Evolutionary conservation across 176 grass and related monocot genomes (phyloP).

Genomic region (Microstegium vimineum): DNA sequence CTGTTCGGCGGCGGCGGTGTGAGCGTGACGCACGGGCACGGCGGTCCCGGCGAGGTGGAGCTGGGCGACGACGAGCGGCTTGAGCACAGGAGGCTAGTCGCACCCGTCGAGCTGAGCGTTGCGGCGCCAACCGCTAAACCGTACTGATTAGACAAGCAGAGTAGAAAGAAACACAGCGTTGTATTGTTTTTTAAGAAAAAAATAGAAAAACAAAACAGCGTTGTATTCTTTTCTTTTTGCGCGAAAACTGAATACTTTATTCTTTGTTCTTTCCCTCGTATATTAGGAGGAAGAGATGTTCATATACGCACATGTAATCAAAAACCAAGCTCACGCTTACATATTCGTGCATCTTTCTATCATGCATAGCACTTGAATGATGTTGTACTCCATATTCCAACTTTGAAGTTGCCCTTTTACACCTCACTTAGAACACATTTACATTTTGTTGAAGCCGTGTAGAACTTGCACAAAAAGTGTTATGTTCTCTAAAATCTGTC

Average conservation of each 20-base stretch:
- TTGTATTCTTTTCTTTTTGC: neutral
- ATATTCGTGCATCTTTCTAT: no score
- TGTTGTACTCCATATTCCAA: neutral
- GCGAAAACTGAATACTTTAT: neutral
- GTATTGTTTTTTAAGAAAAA: no score
- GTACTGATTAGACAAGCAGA: neutral
- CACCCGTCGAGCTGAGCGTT: neutral
- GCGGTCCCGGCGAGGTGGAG: constrained; percentile 23
- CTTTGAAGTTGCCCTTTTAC: neutral
- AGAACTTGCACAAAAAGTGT: neutral
- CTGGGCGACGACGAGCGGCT: constrained; percentile 43
- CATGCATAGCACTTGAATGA: neutral
- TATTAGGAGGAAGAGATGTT: neutral
- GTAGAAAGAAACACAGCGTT: neutral
- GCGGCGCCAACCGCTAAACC: neutral
- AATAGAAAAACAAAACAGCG: no score
- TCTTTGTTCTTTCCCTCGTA: neutral
- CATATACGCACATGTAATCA: neutral
- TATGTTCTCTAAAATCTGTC: neutral
- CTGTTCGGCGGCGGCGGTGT: constrained; percentile 25
- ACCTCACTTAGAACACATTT: neutral
- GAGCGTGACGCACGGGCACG: neutral
- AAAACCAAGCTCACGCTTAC: neutral
- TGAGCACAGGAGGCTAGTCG: constrained; percentile 8
- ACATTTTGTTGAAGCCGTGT: neutral